These are phyloP conservation scores for Calycina herbarum DNA, from an alignment of 2,329 filamentous ascomycete genomes.

Conservation along the genomic window DNA sequence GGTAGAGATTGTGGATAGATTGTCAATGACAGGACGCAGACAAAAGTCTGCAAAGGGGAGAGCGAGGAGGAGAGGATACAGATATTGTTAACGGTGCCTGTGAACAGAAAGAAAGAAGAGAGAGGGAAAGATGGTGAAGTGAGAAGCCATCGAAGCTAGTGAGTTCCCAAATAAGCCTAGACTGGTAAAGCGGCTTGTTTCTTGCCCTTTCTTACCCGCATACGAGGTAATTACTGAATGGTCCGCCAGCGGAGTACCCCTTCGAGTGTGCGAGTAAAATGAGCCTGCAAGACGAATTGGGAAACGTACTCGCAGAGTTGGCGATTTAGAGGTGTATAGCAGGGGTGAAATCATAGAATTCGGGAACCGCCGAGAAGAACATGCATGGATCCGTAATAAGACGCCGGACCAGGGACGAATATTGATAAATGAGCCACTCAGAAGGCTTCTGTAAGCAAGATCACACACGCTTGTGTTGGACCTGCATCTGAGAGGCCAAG, in stretches of 20 bases:
- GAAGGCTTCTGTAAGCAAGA: slow-evolving; percentile 2
- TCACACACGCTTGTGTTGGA: not conserved
- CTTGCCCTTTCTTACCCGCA: not conserved
- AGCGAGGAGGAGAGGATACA: slow-evolving; percentile 14
- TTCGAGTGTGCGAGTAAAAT: not conserved
- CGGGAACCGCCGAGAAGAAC: not conserved
- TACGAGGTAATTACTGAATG: not conserved
- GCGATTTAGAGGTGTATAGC: not conserved
- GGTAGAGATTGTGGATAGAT: slow-evolving; percentile 32
- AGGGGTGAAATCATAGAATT: not conserved
- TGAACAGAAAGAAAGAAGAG: slow-evolving; percentile 21
- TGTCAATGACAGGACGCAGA: slow-evolving; percentile 40
- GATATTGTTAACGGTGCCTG: slow-evolving; percentile 23
- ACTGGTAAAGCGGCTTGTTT: not conserved
- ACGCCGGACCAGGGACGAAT: not conserved
- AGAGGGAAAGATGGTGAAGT: slow-evolving; percentile 18
- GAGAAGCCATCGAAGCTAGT: slow-evolving; percentile 19
- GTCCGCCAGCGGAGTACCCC: not conserved
- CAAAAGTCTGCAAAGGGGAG: slow-evolving; percentile 35
- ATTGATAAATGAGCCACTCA: not conserved
- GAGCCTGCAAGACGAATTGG: not conserved
- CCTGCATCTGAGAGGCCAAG: slow-evolving; percentile 1
- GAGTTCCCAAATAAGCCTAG: not conserved
- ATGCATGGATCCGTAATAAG: not conserved
- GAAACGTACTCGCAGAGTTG: not conserved